These are phyloP conservation scores for Trichocladium uniseriatum DNA, from an alignment of 495 filamentous ascomycete species.

Conservation along the genomic window DNA sequence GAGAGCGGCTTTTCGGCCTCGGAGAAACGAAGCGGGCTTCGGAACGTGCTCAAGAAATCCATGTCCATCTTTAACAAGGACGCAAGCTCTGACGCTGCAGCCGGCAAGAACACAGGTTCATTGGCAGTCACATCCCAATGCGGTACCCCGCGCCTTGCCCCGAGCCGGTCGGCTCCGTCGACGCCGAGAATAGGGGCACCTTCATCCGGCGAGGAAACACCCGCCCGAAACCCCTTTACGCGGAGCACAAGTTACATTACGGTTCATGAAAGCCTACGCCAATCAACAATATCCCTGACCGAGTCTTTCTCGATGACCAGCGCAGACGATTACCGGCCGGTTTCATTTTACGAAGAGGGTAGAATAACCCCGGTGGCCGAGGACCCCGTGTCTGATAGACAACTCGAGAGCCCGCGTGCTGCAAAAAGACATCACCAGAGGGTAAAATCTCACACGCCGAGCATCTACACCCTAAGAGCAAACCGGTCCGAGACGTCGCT, in stretches of 20 bases:
- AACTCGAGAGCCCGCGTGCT: background rate
- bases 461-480: conserved; percentile 61
- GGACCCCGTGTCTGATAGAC: conserved; percentile 5
- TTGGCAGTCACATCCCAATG: too few species aligned
- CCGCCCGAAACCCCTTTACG: background rate
- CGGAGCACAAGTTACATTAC: conserved; percentile 39
- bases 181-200: conserved; percentile 5
- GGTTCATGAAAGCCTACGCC: conserved; percentile 44
- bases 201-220: conserved; percentile 9
- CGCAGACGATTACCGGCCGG: conserved; percentile 21
- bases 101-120: background rate
- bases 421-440: conserved; percentile 23
- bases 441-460: conserved; percentile 40
- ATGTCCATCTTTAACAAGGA: conserved; percentile 21
- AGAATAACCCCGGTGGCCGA: background rate
- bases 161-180: background rate
- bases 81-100: conserved; percentile 18
- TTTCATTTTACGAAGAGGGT: conserved; percentile 1
- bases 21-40: conserved; percentile 28
- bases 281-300: conserved; percentile 50
- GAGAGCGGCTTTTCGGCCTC: background rate
- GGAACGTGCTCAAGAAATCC: conserved; percentile 24
- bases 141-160: too few species aligned
- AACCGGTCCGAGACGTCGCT: conserved; percentile 58
- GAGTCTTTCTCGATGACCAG: conserved; percentile 51